A percentile compares a stretch with the other conserved stretches of the same genome.
Conservation (phyloP, 192 early-diverging fungal species). For the Rhizophagus clarus region DNA sequence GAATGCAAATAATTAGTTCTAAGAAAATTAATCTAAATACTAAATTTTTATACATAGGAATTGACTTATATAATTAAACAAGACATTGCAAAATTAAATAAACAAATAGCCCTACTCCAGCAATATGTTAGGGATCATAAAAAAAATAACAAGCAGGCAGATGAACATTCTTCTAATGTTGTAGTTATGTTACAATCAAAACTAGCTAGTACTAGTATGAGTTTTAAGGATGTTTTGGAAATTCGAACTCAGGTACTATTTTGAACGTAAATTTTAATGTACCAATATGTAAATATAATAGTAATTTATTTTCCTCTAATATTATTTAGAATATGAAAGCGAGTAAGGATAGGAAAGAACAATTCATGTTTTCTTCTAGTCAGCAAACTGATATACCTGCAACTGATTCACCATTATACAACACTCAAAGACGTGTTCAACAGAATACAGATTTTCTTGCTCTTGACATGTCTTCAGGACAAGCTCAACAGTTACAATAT, state of each 20-base stretch:
- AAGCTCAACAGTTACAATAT: constrained; percentile 27
- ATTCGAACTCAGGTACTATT: constrained; percentile 72
- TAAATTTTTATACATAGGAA: constrained; percentile 50
- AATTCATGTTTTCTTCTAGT: constrained; percentile 72
- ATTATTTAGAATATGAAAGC: constrained; percentile 81
- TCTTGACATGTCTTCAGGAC: constrained; percentile 31
- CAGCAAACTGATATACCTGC: constrained; percentile 43
- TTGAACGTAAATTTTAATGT: neutral
- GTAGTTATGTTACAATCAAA: constrained; percentile 91
- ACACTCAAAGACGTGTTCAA: constrained; percentile 48
- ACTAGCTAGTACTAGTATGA: constrained; percentile 85
- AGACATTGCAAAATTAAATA: constrained; percentile 92
- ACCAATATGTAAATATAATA: neutral
- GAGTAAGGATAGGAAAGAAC: constrained; percentile 84
- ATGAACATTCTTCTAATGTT: constrained; percentile 90
- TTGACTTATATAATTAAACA: constrained; percentile 94
- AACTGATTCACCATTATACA: constrained; percentile 62
- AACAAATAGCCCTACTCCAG: constrained; percentile 90
- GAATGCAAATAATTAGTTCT: neutral
- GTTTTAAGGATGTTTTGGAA: constrained; percentile 96
- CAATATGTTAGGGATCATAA: constrained; percentile 62
- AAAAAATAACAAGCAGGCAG: constrained; percentile 64
- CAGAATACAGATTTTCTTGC: constrained; percentile 34
- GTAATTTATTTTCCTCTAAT: neutral
- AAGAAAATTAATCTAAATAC: neutral